Evolutionary conservation across 2,329 filamentous ascomycete genomes (phyloP), one percentile per base, ranked within the genome.

Genomic region (Trichoderma breve): DNA sequence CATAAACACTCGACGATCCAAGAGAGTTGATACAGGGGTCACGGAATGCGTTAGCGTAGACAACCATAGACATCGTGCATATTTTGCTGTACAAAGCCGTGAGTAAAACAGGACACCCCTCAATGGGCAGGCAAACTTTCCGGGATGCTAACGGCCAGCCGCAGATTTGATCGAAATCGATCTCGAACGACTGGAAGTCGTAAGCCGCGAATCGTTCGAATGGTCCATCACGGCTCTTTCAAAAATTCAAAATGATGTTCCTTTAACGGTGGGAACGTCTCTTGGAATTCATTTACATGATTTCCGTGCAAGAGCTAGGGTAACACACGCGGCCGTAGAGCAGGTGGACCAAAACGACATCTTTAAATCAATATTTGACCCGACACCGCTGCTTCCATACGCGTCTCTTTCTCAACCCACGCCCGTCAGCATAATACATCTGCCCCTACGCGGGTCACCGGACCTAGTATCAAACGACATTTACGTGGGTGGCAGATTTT

Each of bases 401-500:
- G 92, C 93, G 12, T 88, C 91, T 5, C 86, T 97, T 28, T 90
- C 93, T 43, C 92, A 96, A 75, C 92, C 94, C 2, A 93, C 93
- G 0, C 93, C 95, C 1, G 86, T 97, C 28, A 93, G 91, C 60
- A 94, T 98, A 73, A 84, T 97, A 3, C 94, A 97, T 78, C 84
- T 95, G 32, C 91, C 91, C 15, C 85, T 83, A 9, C 83, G 88
- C 1, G 87, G 86, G 0, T 81, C 83, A 9, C 80, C 80, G 11
- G 82, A 83, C 63, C 85, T 88, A 73, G 85, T 90, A 21, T 92
- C 93, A 64, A 88, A 92, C 72, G 92, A 96, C 34, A 96, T 98
- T 53, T 95, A 95, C 83, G 90, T 98, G 43, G 93, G 92, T 5
- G 95, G 95, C 0, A 89, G 95, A 18, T 98, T 98, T 79, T 92